Conservation (phyloP, 2,329 filamentous ascomycete species). For the Pleomassaria siparia region DNA sequence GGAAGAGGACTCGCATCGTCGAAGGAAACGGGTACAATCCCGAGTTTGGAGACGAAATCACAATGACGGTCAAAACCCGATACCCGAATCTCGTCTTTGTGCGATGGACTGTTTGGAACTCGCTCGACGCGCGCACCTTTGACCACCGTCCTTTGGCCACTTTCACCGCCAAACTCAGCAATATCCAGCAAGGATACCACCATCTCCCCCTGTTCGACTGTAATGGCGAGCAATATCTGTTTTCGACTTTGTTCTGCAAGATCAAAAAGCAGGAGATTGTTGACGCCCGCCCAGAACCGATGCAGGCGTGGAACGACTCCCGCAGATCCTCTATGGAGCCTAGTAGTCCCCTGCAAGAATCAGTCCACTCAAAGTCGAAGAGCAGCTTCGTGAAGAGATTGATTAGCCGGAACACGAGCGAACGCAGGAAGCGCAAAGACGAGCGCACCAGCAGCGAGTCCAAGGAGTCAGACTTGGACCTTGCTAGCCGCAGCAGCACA, state of each 20-base stretch:
- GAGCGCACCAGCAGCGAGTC: slow-evolving; percentile 35
- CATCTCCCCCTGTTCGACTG: slow-evolving; percentile 87
- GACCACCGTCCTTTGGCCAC: slow-evolving; percentile 71
- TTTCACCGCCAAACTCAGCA: slow-evolving; percentile 89
- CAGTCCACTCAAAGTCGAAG: slow-evolving; percentile 32
- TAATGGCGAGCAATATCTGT: slow-evolving; percentile 89
- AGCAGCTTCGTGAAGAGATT: slow-evolving; percentile 45
- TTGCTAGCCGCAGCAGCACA: slow-evolving; percentile 40
- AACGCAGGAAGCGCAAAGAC: slow-evolving; percentile 42
- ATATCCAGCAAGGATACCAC: slow-evolving; percentile 87
- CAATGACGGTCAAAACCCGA: slow-evolving; percentile 85
- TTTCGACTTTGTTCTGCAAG: slow-evolving; percentile 90
- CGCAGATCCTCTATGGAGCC: slow-evolving; percentile 30
- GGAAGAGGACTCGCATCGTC: slow-evolving; percentile 77
- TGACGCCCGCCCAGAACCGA: slow-evolving; percentile 38
- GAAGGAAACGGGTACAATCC: slow-evolving; percentile 93
- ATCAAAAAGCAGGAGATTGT: slow-evolving; percentile 66
- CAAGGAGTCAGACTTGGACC: slow-evolving; percentile 33
- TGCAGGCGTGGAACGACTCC: slow-evolving; percentile 21
- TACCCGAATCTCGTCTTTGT: slow-evolving; percentile 93
- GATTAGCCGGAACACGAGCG: slow-evolving; percentile 48
- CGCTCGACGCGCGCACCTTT: slow-evolving; percentile 72
- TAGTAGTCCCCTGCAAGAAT: slow-evolving; percentile 32
- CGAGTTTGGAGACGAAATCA: slow-evolving; percentile 76
- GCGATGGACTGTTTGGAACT: slow-evolving; percentile 88